Conservation (phyloP, 108 stramenopile species). For the Phaeodactylum tricornutum region DNA sequence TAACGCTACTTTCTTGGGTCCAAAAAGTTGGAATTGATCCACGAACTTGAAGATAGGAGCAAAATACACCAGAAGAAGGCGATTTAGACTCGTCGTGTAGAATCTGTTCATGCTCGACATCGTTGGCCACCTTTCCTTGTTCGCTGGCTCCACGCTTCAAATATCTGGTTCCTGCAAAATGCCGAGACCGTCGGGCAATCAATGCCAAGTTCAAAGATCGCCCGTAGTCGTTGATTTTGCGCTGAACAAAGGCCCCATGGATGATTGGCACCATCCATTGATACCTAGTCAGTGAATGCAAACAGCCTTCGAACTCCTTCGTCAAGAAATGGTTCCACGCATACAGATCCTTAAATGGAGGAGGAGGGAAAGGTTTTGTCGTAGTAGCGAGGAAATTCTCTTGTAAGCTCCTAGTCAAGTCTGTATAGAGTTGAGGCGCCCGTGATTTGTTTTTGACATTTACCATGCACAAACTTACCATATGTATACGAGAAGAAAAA, state of each 20-base stretch:
- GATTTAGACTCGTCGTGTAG: constrained; percentile 82
- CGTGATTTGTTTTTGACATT: neutral
- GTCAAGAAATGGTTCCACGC: constrained; percentile 95
- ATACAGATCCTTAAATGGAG: constrained; percentile 90
- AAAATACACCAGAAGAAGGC: constrained; percentile 63
- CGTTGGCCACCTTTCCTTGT: constrained; percentile 94
- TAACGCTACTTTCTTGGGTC: constrained; percentile 91
- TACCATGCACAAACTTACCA: constrained; percentile 5
- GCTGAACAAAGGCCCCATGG: constrained; percentile 91
- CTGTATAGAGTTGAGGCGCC: constrained; percentile 6
- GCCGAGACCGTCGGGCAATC: constrained; percentile 87
- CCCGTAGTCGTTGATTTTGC: constrained; percentile 85
- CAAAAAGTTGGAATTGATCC: constrained; percentile 97
- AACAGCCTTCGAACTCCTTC: constrained; percentile 76
- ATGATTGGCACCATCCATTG: constrained; percentile 89
- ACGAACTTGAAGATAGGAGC: constrained; percentile 88
- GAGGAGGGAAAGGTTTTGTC: constrained; percentile 65
- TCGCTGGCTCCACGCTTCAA: constrained; percentile 95
- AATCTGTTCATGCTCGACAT: constrained; percentile 90
- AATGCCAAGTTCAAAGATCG: constrained; percentile 82
- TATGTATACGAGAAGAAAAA: constrained; percentile 97
- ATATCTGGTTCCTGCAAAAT: constrained; percentile 98
- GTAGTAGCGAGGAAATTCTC: constrained; percentile 87
- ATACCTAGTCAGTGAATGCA: constrained; percentile 69
- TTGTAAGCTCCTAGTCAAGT: constrained; percentile 89